Conservation (phyloP, 805 yeast species). For the Myxozyma neotropica region DNA sequence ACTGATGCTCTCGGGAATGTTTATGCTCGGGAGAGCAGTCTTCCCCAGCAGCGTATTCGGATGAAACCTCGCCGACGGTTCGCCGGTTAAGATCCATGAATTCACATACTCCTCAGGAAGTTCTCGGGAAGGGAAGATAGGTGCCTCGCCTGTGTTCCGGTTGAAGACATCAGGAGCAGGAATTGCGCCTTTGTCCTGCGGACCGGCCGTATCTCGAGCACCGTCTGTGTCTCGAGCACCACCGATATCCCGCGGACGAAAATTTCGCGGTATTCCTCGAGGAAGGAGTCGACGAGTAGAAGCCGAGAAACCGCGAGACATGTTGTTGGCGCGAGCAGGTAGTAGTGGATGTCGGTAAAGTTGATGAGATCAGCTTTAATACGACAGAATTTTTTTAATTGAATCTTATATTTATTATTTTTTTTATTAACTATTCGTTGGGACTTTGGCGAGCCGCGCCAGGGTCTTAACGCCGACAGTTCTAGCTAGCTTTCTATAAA, state of each 20-base stretch:
- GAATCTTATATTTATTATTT: background rate
- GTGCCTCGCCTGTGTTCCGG: background rate
- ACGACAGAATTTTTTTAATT: no score
- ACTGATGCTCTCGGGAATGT: slow-evolving; percentile 12
- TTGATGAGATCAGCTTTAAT: no score
- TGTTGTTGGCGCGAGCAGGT: no score
- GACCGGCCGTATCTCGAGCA: no score
- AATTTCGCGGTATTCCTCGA: no score
- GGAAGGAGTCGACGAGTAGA: background rate
- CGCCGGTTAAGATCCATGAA: slow-evolving; percentile 9
- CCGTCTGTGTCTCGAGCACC: no score
- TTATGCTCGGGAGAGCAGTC: slow-evolving; percentile 14
- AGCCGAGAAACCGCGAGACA: background rate
- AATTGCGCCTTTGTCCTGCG: slow-evolving; percentile 1
- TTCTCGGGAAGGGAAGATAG: slow-evolving; percentile 2
- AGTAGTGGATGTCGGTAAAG: no score
- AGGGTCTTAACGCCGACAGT: slow-evolving; percentile 12
- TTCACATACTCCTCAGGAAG: slow-evolving; percentile 18
- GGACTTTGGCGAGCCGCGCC: background rate
- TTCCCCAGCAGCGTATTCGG: slow-evolving; percentile 23
- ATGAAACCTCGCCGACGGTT: slow-evolving; percentile 16
- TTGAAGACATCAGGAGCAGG: slow-evolving; percentile 11
- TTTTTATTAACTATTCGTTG: background rate
- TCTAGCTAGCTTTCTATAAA: no score
- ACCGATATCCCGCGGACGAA: background rate